Evolutionary conservation across 2,329 filamentous ascomycete genomes (phyloP), one percentile per base, ranked within the genome.

Genomic region (Drechmeria coniospora): DNA sequence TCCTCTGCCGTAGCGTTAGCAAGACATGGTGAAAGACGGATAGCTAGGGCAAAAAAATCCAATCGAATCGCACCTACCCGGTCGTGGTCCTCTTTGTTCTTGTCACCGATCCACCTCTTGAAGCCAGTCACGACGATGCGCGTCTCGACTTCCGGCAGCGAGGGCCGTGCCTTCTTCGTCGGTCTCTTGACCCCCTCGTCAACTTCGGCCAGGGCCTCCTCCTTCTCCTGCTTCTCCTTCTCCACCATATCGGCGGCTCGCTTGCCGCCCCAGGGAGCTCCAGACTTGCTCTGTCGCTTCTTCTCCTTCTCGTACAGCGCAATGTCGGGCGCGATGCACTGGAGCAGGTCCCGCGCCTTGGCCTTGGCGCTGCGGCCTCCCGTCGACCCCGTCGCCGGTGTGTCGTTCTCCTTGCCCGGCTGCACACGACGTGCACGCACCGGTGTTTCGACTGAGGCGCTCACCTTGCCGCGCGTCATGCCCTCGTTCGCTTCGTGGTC

Each of bases 271-370:
- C 70, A 77, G 0, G 64, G 59, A 2, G 54, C 51, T 3, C 47
- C 59, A 27, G 59, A 53, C 36, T 65, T 71, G 35, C 47, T 45
- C 6, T 57, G 52, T 13, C 90, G 74, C 57, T 92, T 94, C 59
- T 71, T 83, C 55, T 98, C 90, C 47, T 90, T 93, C 45, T 95
- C 79, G 44, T 90, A 98, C 18, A 92, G 59, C 2, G 77, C 78
- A 44, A 95, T 84, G 45, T 98, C 90, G 1, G 77, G 69, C 1
- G 81, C 84, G 32, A 87, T 61, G 20, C 71, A 68, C 29, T 90
- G 81, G 6, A 95, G 57, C 37, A 71, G 74, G 19, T 74, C 70
- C n/a, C 78, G 57, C 9, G 90, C 90, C 44, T 79, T 78, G 22
- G 79, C 74, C 49, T 95, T 98, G 10, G 90, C 87, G 42, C 82